phyloP scores from a whole-genome alignment of 306 rosid genomes.

The Trichosanthes truncata region DNA sequence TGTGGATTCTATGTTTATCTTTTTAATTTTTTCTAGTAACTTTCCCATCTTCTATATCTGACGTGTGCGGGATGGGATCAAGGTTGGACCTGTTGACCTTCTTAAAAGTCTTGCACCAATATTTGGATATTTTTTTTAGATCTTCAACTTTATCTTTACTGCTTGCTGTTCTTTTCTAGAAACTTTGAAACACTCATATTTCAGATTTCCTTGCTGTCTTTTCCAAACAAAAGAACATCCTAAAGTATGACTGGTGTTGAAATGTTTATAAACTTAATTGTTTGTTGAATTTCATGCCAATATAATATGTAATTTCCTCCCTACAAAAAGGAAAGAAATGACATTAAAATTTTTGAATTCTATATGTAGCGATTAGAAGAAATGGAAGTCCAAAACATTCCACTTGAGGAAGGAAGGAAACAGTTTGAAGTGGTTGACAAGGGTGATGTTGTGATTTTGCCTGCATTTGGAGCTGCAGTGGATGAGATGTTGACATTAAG shows the following conservation, averaged over 20 bases:
- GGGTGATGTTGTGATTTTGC: slow-evolving; percentile 91
- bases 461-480: slow-evolving; percentile 96
- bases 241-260: neutral
- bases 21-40: neutral
- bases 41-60: neutral
- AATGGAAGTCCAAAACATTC: slow-evolving; percentile 69
- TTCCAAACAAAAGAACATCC: neutral
- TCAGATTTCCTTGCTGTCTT: neutral
- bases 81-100: neutral
- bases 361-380: slow-evolving; percentile 66
- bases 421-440: slow-evolving; percentile 68
- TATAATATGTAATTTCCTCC: neutral
- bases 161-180: neutral
- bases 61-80: neutral
- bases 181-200: neutral
- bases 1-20: neutral
- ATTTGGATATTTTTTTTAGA: neutral
- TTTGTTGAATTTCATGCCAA: neutral
- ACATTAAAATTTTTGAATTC: neutral
- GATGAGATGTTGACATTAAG: slow-evolving; percentile 87
- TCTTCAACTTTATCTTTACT: neutral
- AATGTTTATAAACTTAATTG: neutral
- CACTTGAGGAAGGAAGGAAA: slow-evolving; percentile 52
- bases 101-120: neutral
- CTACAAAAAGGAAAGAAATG: neutral